A percentile compares a stretch with the other conserved stretches of the same genome.
Conservation (phyloP, 306 rosid genomes). For the Vicia sativa region DNA sequence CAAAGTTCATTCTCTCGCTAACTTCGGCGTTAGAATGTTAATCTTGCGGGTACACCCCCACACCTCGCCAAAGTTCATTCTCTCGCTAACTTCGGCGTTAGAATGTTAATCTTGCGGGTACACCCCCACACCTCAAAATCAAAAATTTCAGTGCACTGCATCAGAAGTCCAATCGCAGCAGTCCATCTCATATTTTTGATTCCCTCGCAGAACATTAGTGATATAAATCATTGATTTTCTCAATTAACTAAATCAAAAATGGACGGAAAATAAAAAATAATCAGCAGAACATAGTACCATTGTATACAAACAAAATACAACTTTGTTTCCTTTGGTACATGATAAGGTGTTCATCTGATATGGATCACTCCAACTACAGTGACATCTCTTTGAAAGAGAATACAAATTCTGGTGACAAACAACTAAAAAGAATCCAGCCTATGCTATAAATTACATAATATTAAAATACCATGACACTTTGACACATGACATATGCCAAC, state of each 20-base stretch:
- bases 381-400: constrained; percentile 24
- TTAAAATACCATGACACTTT: constrained; percentile 44
- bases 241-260: neutral
- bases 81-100: no score
- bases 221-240: no score
- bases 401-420: constrained; percentile 38
- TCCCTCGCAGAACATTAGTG: no score
- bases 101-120: no score
- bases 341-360: constrained; percentile 33
- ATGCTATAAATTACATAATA: constrained; percentile 40
- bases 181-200: no score
- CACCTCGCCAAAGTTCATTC: no score
- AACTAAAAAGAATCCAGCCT: constrained; percentile 49
- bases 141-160: no score
- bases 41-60: no score
- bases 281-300: constrained; percentile 32
- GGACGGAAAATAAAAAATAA: constrained; percentile 15
- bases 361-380: constrained; percentile 32
- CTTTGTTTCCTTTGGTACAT: constrained; percentile 29
- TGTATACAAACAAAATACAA: constrained; percentile 36
- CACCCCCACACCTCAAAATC: no score
- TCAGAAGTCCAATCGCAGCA: no score
- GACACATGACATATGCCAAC: constrained; percentile 47
- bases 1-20: no score
- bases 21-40: no score